Percentiles rank a stretch among this genome's conserved stretches.
These are phyloP conservation scores for Boletus insuetus DNA, from an alignment of 768 basidiomycete species.

Conservation along the genomic window DNA sequence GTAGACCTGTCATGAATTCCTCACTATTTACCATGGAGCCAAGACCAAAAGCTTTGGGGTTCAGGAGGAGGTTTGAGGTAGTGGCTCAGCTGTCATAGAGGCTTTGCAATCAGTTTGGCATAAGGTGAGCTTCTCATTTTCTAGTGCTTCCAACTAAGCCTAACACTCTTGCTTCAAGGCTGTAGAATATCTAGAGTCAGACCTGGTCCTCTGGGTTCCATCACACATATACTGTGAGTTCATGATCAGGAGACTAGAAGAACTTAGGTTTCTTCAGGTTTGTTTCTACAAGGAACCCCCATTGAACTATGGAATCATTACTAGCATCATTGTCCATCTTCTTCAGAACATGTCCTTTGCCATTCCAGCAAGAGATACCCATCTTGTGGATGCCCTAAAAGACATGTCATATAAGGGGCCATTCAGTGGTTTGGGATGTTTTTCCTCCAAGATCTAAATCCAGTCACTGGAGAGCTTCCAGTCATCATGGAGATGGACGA, in stretches of 20 bases:
- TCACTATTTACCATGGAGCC: neutral
- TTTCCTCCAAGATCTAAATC: slow-evolving; percentile 7
- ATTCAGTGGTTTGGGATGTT: slow-evolving; percentile 3
- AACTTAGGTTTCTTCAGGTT: neutral
- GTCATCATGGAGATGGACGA: neutral
- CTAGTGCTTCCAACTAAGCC: too few relatives aligned
- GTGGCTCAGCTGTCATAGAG: neutral
- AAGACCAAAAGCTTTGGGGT: neutral
- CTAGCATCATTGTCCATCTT: slow-evolving; percentile 5
- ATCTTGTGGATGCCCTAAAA: neutral
- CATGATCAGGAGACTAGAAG: neutral
- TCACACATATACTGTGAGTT: neutral
- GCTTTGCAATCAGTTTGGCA: neutral
- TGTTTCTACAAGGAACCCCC: slow-evolving; percentile 2
- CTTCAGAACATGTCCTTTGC: slow-evolving; percentile 1
- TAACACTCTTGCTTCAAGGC: neutral
- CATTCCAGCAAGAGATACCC: neutral
- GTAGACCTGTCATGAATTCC: neutral
- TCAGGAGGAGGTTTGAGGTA: slow-evolving; percentile 1
- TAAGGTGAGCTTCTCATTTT: neutral
- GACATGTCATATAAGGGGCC: slow-evolving; percentile 3
- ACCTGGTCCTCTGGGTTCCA: slow-evolving; percentile 5
- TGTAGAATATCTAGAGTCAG: neutral
- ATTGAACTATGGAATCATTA: slow-evolving; percentile 1
- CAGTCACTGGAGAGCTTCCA: neutral